These are phyloP conservation scores for Populus simonii DNA, from an alignment of 345 rosid species.

Conservation along the genomic window DNA sequence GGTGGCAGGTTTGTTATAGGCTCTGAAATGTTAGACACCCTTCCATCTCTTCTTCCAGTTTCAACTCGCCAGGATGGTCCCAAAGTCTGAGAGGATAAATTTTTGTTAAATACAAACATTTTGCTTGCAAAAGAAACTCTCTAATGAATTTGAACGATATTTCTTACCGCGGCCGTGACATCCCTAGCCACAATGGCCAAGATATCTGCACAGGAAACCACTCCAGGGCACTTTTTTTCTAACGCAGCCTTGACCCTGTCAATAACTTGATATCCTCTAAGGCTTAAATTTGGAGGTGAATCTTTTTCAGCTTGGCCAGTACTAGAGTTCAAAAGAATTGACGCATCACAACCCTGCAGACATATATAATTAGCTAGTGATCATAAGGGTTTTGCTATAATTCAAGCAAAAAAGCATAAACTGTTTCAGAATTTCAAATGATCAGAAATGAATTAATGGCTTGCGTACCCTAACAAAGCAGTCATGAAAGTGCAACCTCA, in stretches of 20 bases:
- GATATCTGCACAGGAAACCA: slow-evolving; percentile 78
- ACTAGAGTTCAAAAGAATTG: slow-evolving; percentile 55
- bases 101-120: neutral
- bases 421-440: neutral
- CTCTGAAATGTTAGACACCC: slow-evolving; percentile 35
- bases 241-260: slow-evolving; percentile 56
- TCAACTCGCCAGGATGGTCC: slow-evolving; percentile 48
- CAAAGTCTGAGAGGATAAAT: slow-evolving; percentile 22
- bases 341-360: slow-evolving; percentile 79
- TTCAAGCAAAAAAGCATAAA: neutral
- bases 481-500: slow-evolving; percentile 80
- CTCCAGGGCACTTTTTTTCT: slow-evolving; percentile 66
- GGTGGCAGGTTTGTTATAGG: slow-evolving; percentile 26
- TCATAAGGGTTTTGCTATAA: neutral
- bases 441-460: neutral
- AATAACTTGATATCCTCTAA: slow-evolving; percentile 58
- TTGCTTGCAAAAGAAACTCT: neutral
- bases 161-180: slow-evolving; percentile 41
- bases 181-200: slow-evolving; percentile 70
- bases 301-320: slow-evolving; percentile 51
- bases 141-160: neutral
- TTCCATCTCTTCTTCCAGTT: slow-evolving; percentile 74
- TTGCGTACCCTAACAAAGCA: slow-evolving; percentile 60
- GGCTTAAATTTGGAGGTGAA: slow-evolving; percentile 43
- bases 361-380: neutral